A percentile compares a stretch with the other conserved stretches of the same genome.
Conservation (phyloP, 2,329 filamentous ascomycete species). For the Aspergillus japonicus region DNA sequence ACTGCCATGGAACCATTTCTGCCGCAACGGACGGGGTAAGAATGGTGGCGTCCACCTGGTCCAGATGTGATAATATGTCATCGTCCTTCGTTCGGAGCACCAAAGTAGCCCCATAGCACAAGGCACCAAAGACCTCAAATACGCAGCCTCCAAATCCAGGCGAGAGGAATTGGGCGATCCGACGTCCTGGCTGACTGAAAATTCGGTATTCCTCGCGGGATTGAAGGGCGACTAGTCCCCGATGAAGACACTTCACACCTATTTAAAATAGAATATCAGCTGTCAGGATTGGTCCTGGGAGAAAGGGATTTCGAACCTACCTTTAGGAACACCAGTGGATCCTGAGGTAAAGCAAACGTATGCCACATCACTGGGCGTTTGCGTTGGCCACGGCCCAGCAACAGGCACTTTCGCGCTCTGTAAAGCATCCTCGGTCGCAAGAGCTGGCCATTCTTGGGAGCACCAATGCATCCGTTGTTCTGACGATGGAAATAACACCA, state of each 20-base stretch:
- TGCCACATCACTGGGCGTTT: slow-evolving; percentile 16
- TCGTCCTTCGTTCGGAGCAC: slow-evolving; percentile 25
- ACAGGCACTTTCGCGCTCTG: no score
- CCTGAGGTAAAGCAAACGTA: slow-evolving; percentile 50
- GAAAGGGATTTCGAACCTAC: neutral
- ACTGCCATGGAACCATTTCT: slow-evolving; percentile 33
- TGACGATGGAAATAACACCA: slow-evolving; percentile 2
- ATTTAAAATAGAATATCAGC: no score
- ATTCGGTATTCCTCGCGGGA: slow-evolving; percentile 34
- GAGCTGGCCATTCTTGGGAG: no score
- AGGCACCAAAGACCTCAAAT: slow-evolving; percentile 43
- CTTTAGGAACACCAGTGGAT: slow-evolving; percentile 19
- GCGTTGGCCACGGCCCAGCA: no score
- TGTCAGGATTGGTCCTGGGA: no score
- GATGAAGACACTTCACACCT: slow-evolving; percentile 30
- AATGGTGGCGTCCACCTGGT: slow-evolving; percentile 31
- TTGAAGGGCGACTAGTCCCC: slow-evolving; percentile 39
- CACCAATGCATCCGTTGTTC: no score
- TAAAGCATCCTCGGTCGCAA: no score
- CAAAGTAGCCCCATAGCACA: slow-evolving; percentile 43
- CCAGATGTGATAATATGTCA: slow-evolving; percentile 34
- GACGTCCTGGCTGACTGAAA: slow-evolving; percentile 30
- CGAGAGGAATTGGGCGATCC: slow-evolving; percentile 45
- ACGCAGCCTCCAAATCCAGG: slow-evolving; percentile 48
- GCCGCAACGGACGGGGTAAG: slow-evolving; percentile 42